Conservation (phyloP, 1,284 basidiomycete species). For the Papiliotrema flavescens region DNA sequence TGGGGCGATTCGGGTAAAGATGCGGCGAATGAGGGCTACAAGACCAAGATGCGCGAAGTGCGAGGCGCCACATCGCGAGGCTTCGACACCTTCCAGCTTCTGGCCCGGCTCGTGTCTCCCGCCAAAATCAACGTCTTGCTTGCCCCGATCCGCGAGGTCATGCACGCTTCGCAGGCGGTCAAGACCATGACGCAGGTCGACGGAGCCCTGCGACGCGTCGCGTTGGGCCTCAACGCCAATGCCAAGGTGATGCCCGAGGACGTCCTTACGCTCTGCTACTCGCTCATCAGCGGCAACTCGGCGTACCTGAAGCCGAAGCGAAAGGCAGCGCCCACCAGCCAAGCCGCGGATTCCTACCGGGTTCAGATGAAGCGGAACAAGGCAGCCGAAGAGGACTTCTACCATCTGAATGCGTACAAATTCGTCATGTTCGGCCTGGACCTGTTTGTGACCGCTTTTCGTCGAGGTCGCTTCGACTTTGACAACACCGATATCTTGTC, state of each 20-base stretch:
- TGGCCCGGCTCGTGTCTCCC: slow-evolving; percentile 73
- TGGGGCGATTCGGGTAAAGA: slow-evolving; percentile 94
- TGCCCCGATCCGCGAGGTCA: slow-evolving; percentile 74
- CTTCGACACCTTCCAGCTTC: slow-evolving; percentile 76
- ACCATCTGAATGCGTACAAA: slow-evolving; percentile 71
- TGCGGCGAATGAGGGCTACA: slow-evolving; percentile 83
- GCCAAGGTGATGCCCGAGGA: slow-evolving; percentile 65
- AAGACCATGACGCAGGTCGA: slow-evolving; percentile 85
- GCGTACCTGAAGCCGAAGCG: slow-evolving; percentile 57
- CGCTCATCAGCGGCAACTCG: slow-evolving; percentile 86
- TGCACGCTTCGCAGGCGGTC: slow-evolving; percentile 77
- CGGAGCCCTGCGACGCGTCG: slow-evolving; percentile 78
- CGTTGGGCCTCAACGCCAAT: slow-evolving; percentile 82
- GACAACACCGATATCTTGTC: slow-evolving; percentile 66
- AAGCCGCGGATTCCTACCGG: slow-evolving; percentile 58
- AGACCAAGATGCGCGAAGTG: slow-evolving; percentile 90
- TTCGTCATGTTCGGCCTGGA: slow-evolving; percentile 93
- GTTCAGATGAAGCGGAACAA: slow-evolving; percentile 73
- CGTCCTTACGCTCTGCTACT: slow-evolving; percentile 79
- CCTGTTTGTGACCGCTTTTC: slow-evolving; percentile 81
- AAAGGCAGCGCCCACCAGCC: slow-evolving; percentile 35
- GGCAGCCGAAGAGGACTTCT: slow-evolving; percentile 62
- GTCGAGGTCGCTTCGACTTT: slow-evolving; percentile 82
- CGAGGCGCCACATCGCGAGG: slow-evolving; percentile 71
- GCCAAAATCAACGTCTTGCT: slow-evolving; percentile 72